These are phyloP conservation scores for Diaporthe aspalathi DNA, from an alignment of 2,329 filamentous ascomycete genomes.

Conservation along the genomic window DNA sequence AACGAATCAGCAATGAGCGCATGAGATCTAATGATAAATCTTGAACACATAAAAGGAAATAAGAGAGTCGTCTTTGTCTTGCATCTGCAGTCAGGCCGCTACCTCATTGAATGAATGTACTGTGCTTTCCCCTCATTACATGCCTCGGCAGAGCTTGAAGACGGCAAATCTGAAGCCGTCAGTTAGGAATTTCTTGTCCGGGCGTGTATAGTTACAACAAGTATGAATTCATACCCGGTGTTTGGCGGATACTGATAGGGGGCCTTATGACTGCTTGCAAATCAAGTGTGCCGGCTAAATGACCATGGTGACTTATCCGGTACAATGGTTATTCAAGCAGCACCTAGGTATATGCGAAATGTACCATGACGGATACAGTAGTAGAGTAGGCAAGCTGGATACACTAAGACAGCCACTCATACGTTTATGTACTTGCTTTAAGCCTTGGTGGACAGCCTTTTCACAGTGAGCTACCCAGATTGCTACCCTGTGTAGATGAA, in stretches of 20 bases:
- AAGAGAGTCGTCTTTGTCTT: neutral
- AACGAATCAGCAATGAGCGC: conserved; percentile 21
- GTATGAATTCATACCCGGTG: too few relatives aligned
- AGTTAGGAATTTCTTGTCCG: too few relatives aligned
- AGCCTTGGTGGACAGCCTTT: neutral
- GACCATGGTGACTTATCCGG: too few relatives aligned
- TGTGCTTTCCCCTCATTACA: neutral
- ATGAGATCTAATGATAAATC: conserved; percentile 18
- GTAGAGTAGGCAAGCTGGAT: neutral
- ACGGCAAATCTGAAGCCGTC: neutral
- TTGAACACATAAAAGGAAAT: neutral
- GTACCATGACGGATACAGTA: too few relatives aligned
- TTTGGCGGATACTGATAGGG: too few relatives aligned
- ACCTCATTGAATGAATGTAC: too few relatives aligned
- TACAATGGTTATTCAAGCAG: too few relatives aligned
- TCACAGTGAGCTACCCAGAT: neutral
- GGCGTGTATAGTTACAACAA: too few relatives aligned
- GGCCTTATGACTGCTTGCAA: too few relatives aligned
- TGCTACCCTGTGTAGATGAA: neutral
- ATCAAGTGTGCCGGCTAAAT: too few relatives aligned
- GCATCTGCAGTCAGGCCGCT: too few relatives aligned
- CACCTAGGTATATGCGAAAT: too few relatives aligned
- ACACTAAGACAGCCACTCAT: neutral
- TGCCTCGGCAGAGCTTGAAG: neutral
- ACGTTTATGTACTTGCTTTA: neutral